A percentile compares a stretch with the other conserved stretches of the same genome.
phyloP scores from a whole-genome alignment of 176 grass and related monocot genomes.

The Bromus sterilis region DNA sequence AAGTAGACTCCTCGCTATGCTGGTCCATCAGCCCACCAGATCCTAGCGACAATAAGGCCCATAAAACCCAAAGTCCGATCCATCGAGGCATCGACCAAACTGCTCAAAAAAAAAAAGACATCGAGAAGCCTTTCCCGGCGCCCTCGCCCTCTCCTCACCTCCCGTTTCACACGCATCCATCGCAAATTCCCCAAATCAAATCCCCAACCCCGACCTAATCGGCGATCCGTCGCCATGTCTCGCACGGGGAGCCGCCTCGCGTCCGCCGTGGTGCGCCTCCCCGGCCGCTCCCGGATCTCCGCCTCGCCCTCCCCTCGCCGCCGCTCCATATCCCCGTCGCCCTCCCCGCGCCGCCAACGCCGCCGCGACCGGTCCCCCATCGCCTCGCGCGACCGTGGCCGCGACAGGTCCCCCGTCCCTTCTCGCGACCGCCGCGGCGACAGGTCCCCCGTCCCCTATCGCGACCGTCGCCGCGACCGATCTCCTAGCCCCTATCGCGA shows the following conservation, averaged over 20 bases:
- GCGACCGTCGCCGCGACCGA: conserved; percentile 1
- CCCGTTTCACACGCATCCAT: conserved; percentile 6
- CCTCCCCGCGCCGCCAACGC: conserved; percentile 27
- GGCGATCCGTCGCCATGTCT: conserved; percentile 36
- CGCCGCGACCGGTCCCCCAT: conserved; percentile 25
- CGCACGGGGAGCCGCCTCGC: conserved; percentile 43
- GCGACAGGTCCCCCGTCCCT: conserved; percentile 33
- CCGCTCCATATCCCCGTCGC: conserved; percentile 25
- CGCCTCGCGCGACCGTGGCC: conserved; percentile 22
- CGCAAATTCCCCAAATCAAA: background rate
- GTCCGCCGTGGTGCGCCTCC: conserved; percentile 56
- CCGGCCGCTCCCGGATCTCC: conserved; percentile 64
- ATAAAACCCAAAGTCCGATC: background rate
- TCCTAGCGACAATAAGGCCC: too few relatives aligned
- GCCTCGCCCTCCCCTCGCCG: conserved; percentile 53
- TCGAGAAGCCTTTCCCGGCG: background rate
- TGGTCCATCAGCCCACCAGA: too few relatives aligned
- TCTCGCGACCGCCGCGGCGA: conserved; percentile 4
- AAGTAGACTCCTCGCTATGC: too few relatives aligned
- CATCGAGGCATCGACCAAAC: too few relatives aligned
- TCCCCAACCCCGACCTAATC: background rate
- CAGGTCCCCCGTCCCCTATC: conserved; percentile 30
- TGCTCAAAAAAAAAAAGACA: too few relatives aligned
- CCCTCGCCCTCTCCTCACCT: background rate
- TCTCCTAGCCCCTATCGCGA: conserved; percentile 29